Evolutionary conservation across 202 grass and related monocot genomes (phyloP).

Genomic region (Digitaria exilis): DNA sequence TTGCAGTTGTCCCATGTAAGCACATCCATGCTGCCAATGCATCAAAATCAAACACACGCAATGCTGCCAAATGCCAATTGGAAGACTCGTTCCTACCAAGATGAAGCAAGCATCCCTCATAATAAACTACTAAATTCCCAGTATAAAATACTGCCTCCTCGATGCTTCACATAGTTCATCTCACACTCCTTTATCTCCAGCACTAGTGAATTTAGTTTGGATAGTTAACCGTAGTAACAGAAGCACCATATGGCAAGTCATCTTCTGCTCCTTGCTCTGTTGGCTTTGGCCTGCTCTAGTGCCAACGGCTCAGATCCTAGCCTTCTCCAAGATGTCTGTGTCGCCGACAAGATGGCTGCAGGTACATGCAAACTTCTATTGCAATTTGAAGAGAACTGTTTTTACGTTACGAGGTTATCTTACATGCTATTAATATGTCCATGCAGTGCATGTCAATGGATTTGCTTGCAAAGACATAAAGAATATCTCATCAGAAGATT

Average conservation of each 20-base stretch:
- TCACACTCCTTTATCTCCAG: background rate
- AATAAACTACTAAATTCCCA: background rate
- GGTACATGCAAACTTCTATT: background rate
- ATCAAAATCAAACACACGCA: background rate
- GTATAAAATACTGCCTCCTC: background rate
- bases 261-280: background rate
- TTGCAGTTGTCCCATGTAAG: background rate
- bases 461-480: slow-evolving; percentile 11
- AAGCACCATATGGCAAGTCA: background rate
- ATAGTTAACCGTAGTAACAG: background rate
- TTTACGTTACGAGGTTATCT: background rate
- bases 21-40: background rate
- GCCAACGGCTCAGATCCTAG: slow-evolving; percentile 27
- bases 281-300: background rate
- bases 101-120: background rate
- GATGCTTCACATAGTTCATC: background rate
- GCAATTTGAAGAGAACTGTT: no score
- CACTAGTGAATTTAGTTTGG: background rate
- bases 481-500: background rate
- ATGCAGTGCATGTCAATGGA: slow-evolving; percentile 21
- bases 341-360: slow-evolving; percentile 12
- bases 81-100: background rate
- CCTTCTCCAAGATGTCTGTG: slow-evolving; percentile 33
- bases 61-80: background rate
- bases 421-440: background rate